Evolutionary conservation across 1,284 basidiomycete species (phyloP), one percentile per base, ranked within the genome.

Genomic region (Xerocomus minutiporus): DNA sequence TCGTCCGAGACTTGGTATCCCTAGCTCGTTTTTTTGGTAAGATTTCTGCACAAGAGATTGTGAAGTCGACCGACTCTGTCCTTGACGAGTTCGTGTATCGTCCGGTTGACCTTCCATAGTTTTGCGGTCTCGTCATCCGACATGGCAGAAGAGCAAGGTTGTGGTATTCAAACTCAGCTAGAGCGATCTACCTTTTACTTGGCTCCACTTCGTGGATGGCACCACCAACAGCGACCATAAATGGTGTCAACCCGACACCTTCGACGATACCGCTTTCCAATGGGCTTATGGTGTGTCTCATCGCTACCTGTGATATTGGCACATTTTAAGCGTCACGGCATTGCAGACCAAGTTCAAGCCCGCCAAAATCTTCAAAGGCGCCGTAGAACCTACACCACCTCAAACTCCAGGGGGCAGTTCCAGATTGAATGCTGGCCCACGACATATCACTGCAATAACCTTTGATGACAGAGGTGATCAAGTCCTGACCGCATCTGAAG

Each of bases 101-200:
- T 99, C 64, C 92, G 78, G 73, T 95, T 95, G 58, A 99, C 94
- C 66, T 95, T 88, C 93, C 94, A 98, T 63, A 99, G 79, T 66
- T 88, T 85, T 49, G 93, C 84, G 50, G 81, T 78, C 69, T 91
- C 88, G 71, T 90, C 87, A 57, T 88, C 85, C 57, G 77, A 74
- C 82, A 86, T 84, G 64, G 68, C 57, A 55, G 50, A 48, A 57
- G 52, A 53, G 4, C 61, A 32, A 57, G 57, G 63, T 8, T 5
- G 60, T 51, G 48, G 47, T 56, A 57, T 68, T 68, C 52, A 63
- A 71, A 68, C 66, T 71, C 66, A 71, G 66, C 59, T 39, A 20
- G 29, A 8, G 29, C 29, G 29, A 31, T 31, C 29, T 31, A 20
- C 20, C 20, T 20, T 20, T 20, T 2, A 20, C 20, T 20, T 6